phyloP scores from a whole-genome alignment of 2,329 filamentous ascomycete genomes.

The Ceratocystis eucalypticola region DNA sequence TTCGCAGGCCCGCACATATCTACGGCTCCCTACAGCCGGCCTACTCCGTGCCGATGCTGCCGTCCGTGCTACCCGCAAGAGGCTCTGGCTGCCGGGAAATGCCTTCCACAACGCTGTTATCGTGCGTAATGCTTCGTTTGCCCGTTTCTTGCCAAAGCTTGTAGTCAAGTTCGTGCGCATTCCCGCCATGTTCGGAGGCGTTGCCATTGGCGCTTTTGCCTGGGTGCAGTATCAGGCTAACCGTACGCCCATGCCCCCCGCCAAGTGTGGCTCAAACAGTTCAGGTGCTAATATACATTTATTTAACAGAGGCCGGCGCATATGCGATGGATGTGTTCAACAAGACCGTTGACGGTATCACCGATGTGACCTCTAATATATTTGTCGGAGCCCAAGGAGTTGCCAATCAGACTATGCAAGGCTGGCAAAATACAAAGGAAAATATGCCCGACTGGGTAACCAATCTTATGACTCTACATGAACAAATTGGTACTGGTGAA shows the following conservation, averaged over 20 bases:
- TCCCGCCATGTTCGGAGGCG: constrained; percentile 81
- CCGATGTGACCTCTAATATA: constrained; percentile 52
- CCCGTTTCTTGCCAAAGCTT: constrained; percentile 63
- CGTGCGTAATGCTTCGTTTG: constrained; percentile 51
- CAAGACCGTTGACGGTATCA: constrained; percentile 57
- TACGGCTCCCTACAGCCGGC: constrained; percentile 54
- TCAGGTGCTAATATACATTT: neutral
- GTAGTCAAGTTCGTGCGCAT: constrained; percentile 79
- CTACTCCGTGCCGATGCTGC: constrained; percentile 53
- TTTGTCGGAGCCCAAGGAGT: constrained; percentile 62
- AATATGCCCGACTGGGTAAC: constrained; percentile 64
- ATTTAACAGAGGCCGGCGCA: constrained; percentile 33
- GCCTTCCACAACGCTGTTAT: constrained; percentile 68
- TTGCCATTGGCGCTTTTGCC: constrained; percentile 72
- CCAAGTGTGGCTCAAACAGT: too few species aligned
- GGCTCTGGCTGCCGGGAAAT: constrained; percentile 68
- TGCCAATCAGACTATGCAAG: constrained; percentile 63
- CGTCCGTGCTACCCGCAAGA: constrained; percentile 45
- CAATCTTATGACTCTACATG: constrained; percentile 51
- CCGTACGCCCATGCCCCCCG: constrained; percentile 41
- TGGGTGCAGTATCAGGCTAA: constrained; percentile 95
- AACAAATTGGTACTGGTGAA: constrained; percentile 42
- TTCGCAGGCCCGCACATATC: constrained; percentile 23
- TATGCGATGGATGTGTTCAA: constrained; percentile 53
- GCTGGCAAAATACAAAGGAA: constrained; percentile 75